Percentiles rank a stretch among this genome's conserved stretches.
Conservation (phyloP, 768 basidiomycete species). For the Gymnopilus dilepis region DNA sequence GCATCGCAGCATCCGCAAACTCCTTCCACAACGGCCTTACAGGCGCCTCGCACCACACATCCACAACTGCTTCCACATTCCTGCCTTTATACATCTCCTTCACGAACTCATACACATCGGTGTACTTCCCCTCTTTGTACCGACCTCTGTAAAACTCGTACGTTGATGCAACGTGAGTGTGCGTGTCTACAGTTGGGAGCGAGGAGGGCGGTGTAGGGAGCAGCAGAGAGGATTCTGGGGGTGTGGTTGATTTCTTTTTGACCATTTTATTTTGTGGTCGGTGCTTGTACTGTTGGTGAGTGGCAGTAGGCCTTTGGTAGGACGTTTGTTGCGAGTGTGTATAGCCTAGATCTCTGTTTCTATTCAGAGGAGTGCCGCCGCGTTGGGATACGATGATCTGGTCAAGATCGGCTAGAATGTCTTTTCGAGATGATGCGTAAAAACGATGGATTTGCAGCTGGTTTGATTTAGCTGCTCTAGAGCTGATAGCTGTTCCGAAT, state of each 20-base stretch:
- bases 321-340: no score
- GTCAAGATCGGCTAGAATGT: not conserved
- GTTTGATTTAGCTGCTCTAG: not conserved
- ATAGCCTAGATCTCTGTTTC: no score
- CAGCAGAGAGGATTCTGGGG: constrained; percentile 41
- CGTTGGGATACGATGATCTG: no score
- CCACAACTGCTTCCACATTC: constrained; percentile 71
- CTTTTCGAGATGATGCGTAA: not conserved
- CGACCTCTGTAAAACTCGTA: constrained; percentile 64
- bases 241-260: constrained; percentile 44
- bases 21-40: constrained; percentile 67
- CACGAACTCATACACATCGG: constrained; percentile 72
- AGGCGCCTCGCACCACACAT: constrained; percentile 90
- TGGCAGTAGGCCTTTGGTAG: no score
- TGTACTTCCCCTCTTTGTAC: constrained; percentile 61
- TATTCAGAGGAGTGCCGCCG: no score
- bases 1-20: constrained; percentile 74
- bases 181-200: constrained; percentile 74
- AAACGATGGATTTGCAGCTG: not conserved
- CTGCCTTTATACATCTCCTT: constrained; percentile 61
- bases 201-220: constrained; percentile 42
- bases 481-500: not conserved
- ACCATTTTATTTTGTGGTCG: constrained; percentile 34
- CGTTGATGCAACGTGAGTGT: constrained; percentile 83
- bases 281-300: not conserved